A percentile compares a stretch with the other conserved stretches of the same genome.
Conservation (phyloP, 345 rosid genomes). For the Salix purpurea region DNA sequence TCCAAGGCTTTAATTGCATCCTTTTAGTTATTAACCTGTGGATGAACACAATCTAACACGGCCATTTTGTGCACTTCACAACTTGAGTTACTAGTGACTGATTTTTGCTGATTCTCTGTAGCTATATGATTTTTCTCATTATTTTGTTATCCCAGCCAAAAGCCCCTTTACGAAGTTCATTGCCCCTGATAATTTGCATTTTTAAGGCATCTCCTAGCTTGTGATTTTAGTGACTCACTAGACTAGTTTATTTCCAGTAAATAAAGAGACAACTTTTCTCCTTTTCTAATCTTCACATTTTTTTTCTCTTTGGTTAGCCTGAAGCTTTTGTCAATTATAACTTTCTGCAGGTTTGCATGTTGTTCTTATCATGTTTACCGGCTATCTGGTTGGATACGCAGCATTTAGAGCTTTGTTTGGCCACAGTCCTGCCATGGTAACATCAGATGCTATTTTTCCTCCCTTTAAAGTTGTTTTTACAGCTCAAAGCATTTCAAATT, state of each 20-base stretch:
- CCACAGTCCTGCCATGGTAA: constrained; percentile 67
- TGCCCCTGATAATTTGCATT: background rate
- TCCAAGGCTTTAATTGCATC: background rate
- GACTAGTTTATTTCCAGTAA: background rate
- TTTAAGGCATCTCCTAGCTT: background rate
- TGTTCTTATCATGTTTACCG: constrained; percentile 80
- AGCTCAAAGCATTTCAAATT: too few species aligned
- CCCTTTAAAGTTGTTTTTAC: background rate
- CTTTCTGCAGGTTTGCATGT: constrained; percentile 71
- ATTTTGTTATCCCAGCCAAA: too few species aligned
- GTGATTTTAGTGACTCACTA: background rate
- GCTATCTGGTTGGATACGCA: constrained; percentile 79
- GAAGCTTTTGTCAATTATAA: background rate
- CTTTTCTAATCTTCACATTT: background rate
- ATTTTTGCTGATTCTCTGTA: background rate
- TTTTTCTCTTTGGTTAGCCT: background rate
- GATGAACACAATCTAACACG: too few species aligned
- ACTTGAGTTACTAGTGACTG: background rate
- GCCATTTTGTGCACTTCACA: background rate
- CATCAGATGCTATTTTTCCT: background rate
- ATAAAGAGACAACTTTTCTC: background rate
- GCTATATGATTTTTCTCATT: too few species aligned
- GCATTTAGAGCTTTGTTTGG: constrained; percentile 84
- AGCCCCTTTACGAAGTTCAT: too few species aligned
- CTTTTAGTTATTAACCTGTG: background rate